phyloP scores from a whole-genome alignment of 176 grass and related monocot genomes.

The Zizania latifolia region DNA sequence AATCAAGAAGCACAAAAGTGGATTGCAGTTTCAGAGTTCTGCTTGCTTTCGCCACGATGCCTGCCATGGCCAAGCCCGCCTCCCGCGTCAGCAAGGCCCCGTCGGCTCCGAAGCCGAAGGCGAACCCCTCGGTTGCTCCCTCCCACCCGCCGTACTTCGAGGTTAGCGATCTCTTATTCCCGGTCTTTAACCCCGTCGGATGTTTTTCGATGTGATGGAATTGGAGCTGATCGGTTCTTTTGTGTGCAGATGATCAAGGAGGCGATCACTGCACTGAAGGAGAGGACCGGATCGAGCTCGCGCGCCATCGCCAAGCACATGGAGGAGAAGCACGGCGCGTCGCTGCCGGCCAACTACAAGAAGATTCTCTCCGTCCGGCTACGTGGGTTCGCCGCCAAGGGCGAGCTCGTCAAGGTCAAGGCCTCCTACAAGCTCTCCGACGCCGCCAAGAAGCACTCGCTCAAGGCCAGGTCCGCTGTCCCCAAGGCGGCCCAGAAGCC shows the following conservation, averaged over 20 bases:
- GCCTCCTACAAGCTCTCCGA: conserved; percentile 95
- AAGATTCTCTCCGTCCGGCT: conserved; percentile 66
- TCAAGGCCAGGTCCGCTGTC: conserved; percentile 21
- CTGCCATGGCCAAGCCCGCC: conserved; percentile 35
- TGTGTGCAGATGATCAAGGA: conserved; percentile 77
- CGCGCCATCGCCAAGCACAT: conserved; percentile 75
- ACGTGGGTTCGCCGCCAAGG: conserved; percentile 48
- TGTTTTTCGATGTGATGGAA: neutral
- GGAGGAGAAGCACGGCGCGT: conserved; percentile 66
- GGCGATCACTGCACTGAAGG: conserved; percentile 58
- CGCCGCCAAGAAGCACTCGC: conserved; percentile 29
- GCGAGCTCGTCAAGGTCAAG: conserved; percentile 94
- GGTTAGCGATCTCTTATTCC: neutral
- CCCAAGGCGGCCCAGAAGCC: conserved; percentile 18
- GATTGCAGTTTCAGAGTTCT: neutral
- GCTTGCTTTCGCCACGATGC: conserved; percentile 7
- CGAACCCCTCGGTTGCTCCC: neutral
- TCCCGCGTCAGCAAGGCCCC: conserved; percentile 24
- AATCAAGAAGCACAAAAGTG: neutral
- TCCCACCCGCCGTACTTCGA: conserved; percentile 73
- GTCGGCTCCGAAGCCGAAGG: neutral
- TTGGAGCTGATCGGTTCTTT: neutral
- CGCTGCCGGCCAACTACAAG: conserved; percentile 71
- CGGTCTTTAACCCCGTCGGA: fast-evolving
- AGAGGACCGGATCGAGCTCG: conserved; percentile 83